Evolutionary conservation across 305 asterid genomes (phyloP), one percentile per base, ranked within the genome.

Genomic region (Solanum hybrid): DNA sequence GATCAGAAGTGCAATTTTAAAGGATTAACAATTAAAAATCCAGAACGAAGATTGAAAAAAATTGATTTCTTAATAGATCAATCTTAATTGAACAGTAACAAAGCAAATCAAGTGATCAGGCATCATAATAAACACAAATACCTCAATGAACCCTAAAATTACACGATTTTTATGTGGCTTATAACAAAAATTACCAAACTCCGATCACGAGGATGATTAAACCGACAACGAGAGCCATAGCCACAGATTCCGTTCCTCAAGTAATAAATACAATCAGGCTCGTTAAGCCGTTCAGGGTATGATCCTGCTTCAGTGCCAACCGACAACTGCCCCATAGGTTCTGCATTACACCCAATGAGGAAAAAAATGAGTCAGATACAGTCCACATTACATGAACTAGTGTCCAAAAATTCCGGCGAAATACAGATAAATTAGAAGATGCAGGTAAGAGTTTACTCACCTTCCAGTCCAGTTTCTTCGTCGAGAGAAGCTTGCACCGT

Each of bases 181-280:
- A 31, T 33, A 20, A 17, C 33, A 70, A 32, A 33, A 33, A 8
- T 13, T 76, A 96, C 99, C 95, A 90, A 75, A 88, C 89, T 89
- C 86, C 98, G 96, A 89, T 98, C 96, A 73, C 94, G 98, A 27
- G 99, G 99, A 91, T 98, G 99, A 94, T 97, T 98, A 93, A 95
- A 97, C 91, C 99, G 98, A 93, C 99, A 98, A 79, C 98, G 94
- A 90, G 95, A 89, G 88, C 98, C 99, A 90, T 93, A 98, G 20
- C 98, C 98, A 90, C 99, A 98, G 89, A 93, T 93, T 7, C 99
- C 99, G 75, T 98, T 97, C 95, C 96, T 95, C 93, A 98, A 89
- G 91, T 95, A 98, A 93, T 98, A 95, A 89, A 93, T 94, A 93
- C 99, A 97, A 92, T 96, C 96, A 85, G 95, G 96, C 94, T 94